Base-by-base conservation (phyloP, 306 rosid species). In the Fragaria vesca region DNA sequence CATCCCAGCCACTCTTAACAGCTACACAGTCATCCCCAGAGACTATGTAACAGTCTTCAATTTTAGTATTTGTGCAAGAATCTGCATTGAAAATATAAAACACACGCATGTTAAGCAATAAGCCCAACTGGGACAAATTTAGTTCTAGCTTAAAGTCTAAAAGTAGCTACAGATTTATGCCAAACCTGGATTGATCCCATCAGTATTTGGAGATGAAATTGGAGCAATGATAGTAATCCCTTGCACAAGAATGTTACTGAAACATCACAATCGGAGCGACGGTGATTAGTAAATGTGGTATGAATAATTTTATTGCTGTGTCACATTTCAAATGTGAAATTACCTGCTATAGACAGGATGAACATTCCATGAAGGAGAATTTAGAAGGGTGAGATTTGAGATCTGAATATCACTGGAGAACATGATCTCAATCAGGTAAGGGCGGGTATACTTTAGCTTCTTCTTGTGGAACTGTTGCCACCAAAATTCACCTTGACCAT, bases 21-120 rank as follows among this genome's bases (percentile, higher is more conserved):
- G 90, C 90, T 45, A 86, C 87, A 34, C 87, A 86, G 18, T 86
- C 90, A 30, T 83, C 90, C 2, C 90, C 90, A 4, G 87, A 86
- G 54, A 79, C 86, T 52, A 86, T 86, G 73, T 83, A 83, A 48
- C 90, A 86, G 72, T 86, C 90, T 71, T 86, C 86, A 63, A 86
- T 86, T 61, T 80, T 76, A n/a, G 81, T 80, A 42, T 86, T 86
- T 58, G 86, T 83, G 87, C 90, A 86, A 20, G 86, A 86, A 81
- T 86, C 90, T 83, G 80, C 69, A 43, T 58, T 57, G 17, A 75
- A 11, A 42, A 15, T 2, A 21, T 20, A 17, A 26, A 72, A 34
- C 34, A 28, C 21, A 71, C 16, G 26, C 26, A 21, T 34, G 50
- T 71, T 30, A 28, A 36, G 60, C 40, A 16, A 28, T 61, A 3